These are phyloP conservation scores for Blepharisma japonicum DNA, from an alignment of 73 alveolate genomes.

Conservation along the genomic window DNA sequence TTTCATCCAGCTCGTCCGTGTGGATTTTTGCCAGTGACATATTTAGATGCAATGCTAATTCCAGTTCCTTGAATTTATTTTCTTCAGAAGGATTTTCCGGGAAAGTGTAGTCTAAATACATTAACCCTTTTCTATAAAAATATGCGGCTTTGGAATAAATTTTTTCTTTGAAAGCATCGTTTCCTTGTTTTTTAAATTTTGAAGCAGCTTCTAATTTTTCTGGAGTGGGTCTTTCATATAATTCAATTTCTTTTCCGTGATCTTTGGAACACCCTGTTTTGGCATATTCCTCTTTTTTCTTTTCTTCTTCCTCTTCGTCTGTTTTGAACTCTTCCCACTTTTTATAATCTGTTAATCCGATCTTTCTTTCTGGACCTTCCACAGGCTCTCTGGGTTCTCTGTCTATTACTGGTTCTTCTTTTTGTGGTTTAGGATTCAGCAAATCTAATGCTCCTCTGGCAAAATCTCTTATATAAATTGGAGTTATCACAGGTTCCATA, in stretches of 20 bases:
- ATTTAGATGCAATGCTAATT: constrained; percentile 42
- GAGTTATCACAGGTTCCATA: too few relatives aligned
- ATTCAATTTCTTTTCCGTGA: constrained; percentile 46
- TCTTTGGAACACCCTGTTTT: constrained; percentile 28
- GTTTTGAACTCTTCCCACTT: constrained; percentile 33
- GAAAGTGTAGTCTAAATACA: constrained; percentile 56
- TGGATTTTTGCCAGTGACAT: constrained; percentile 46
- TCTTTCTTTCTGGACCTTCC: constrained; percentile 14
- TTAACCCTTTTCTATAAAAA: constrained; percentile 35
- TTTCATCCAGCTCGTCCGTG: constrained; percentile 41
- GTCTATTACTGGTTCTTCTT: not conserved
- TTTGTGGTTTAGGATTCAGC: not conserved
- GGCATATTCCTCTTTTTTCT: constrained; percentile 21
- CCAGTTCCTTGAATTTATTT: constrained; percentile 34
- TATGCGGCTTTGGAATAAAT: constrained; percentile 31
- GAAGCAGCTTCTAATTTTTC: constrained; percentile 52
- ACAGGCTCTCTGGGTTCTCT: constrained; percentile 11
- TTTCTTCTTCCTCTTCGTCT: constrained; percentile 30
- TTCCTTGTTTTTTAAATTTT: constrained; percentile 52
- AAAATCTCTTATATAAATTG: too few relatives aligned
- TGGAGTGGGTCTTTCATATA: constrained; percentile 53
- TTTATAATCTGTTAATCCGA: constrained; percentile 31
- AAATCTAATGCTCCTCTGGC: too few relatives aligned
- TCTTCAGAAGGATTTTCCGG: constrained; percentile 48
- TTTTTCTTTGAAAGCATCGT: constrained; percentile 42